Evolutionary conservation across 2,329 filamentous ascomycete species (phyloP).

Genomic region (Sporothrix brasiliensis): DNA sequence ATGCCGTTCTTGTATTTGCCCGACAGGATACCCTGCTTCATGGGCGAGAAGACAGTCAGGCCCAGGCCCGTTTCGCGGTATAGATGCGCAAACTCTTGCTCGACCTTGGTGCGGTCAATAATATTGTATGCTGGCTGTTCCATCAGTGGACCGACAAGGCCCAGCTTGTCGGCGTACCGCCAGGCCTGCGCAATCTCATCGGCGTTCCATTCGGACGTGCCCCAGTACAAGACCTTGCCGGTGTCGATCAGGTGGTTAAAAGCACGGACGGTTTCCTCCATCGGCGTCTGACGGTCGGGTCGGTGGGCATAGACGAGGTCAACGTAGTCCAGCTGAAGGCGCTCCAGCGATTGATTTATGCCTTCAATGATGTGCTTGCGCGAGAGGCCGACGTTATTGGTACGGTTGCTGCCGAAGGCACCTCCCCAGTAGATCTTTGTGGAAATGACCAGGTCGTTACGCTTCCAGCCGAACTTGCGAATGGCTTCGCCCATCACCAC

Average conservation of each 20-base stretch:
- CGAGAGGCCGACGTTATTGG: slow-evolving; percentile 56
- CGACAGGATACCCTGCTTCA: slow-evolving; percentile 59
- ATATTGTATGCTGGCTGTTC: slow-evolving; percentile 72
- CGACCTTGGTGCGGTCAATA: slow-evolving; percentile 58
- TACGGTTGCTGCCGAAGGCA: slow-evolving; percentile 59
- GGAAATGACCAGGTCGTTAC: slow-evolving; percentile 62
- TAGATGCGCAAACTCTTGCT: slow-evolving; percentile 57
- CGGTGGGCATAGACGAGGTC: slow-evolving; percentile 66
- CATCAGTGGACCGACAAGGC: slow-evolving; percentile 64
- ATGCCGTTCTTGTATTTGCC: slow-evolving; percentile 68
- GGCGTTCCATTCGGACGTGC: slow-evolving; percentile 70
- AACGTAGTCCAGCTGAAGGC: slow-evolving; percentile 67
- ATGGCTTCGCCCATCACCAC: slow-evolving; percentile 66
- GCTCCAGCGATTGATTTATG: slow-evolving; percentile 58
- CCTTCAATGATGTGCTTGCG: slow-evolving; percentile 60
- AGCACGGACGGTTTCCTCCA: slow-evolving; percentile 64
- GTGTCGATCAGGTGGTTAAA: slow-evolving; percentile 57
- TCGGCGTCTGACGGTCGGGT: slow-evolving; percentile 59
- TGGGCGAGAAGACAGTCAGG: slow-evolving; percentile 57
- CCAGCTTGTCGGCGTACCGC: slow-evolving; percentile 60
- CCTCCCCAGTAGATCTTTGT: slow-evolving; percentile 68
- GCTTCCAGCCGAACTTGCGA: slow-evolving; percentile 62
- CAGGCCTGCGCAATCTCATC: slow-evolving; percentile 68
- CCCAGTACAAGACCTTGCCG: slow-evolving; percentile 74
- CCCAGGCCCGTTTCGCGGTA: slow-evolving; percentile 61